phyloP scores from a whole-genome alignment of 75 land plant genomes.

The Ceratopteris richardii region DNA sequence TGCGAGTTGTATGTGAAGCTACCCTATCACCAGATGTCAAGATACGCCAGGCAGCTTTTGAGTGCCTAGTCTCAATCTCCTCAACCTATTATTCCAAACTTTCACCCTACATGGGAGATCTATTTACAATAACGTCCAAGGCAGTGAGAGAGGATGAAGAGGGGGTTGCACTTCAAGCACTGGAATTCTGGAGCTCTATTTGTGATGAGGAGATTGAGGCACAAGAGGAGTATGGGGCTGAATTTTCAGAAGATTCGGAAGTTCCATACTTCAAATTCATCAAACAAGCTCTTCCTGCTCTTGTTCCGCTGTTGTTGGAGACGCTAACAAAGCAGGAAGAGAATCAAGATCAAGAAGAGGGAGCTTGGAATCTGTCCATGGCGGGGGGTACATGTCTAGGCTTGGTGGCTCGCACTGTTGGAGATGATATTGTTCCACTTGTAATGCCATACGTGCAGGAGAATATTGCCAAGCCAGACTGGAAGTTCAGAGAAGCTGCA shows the following conservation, averaged over 20 bases:
- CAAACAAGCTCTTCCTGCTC: slow-evolving; percentile 88
- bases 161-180: slow-evolving; percentile 85
- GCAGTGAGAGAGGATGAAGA: slow-evolving; percentile 92
- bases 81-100: slow-evolving; percentile 89
- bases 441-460: slow-evolving; percentile 89
- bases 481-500: slow-evolving; percentile 88
- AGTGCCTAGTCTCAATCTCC: slow-evolving; percentile 79
- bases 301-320: slow-evolving; percentile 83
- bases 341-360: slow-evolving; percentile 92
- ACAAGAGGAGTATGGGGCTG: slow-evolving; percentile 70
- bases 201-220: slow-evolving; percentile 96
- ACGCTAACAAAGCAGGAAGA: slow-evolving; percentile 91
- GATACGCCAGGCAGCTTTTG: slow-evolving; percentile 82
- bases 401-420: slow-evolving; percentile 85
- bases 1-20: slow-evolving; percentile 95
- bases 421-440: slow-evolving; percentile 88
- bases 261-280: slow-evolving; percentile 81
- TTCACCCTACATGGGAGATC: slow-evolving; percentile 70
- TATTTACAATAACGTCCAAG: slow-evolving; percentile 73
- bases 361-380: slow-evolving; percentile 91
- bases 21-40: slow-evolving; percentile 55
- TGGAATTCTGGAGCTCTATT: slow-evolving; percentile 95
- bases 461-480: slow-evolving; percentile 74
- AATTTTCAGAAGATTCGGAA: slow-evolving; percentile 73
- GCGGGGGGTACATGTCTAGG: slow-evolving; percentile 95